Evolutionary conservation across 2,329 filamentous ascomycete species (phyloP).

Genomic region (Dothistroma pini): DNA sequence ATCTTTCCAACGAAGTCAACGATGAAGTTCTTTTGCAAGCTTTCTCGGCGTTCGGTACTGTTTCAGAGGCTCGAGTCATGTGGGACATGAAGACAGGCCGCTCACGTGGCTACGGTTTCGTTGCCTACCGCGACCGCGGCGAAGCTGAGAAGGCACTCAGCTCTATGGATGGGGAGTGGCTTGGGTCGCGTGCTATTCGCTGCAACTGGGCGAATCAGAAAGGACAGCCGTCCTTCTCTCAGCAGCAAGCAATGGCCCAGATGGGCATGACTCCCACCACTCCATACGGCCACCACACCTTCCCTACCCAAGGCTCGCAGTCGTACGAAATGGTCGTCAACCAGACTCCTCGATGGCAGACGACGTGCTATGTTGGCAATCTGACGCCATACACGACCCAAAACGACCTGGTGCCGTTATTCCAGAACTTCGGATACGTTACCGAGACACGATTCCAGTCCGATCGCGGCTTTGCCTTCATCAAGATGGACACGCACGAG

Average conservation of each 20-base stretch:
- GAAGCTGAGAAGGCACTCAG: constrained; percentile 95
- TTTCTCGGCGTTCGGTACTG: constrained; percentile 91
- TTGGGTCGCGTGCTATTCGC: constrained; percentile 94
- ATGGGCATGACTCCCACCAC: constrained; percentile 99
- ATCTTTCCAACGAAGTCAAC: constrained; percentile 97
- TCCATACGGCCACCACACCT: constrained; percentile 86
- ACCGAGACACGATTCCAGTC: constrained; percentile 97
- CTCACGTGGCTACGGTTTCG: constrained; percentile 95
- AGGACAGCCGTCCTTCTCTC: constrained; percentile 97
- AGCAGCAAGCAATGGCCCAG: constrained; percentile 93
- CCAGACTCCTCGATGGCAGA: constrained; percentile 97
- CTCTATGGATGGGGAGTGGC: constrained; percentile 99
- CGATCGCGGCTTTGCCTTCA: constrained; percentile 95
- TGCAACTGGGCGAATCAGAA: constrained; percentile 99
- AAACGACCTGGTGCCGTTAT: constrained; percentile 93
- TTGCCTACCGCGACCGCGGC: constrained; percentile 88
- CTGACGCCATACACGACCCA: constrained; percentile 96
- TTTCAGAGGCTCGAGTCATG: constrained; percentile 98
- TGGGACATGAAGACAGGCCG: constrained; percentile 99
- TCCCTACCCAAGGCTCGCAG: constrained; percentile 92
- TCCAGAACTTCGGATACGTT: constrained; percentile 98
- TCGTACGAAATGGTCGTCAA: constrained; percentile 96
- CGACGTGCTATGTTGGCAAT: constrained; percentile 96
- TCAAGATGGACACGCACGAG: constrained; percentile 99
- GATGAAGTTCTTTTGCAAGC: constrained; percentile 91